Percentiles rank a stretch among this genome's conserved stretches.
These are phyloP conservation scores for Coniella vitis DNA, from an alignment of 2,329 filamentous ascomycete genomes.

Conservation along the genomic window DNA sequence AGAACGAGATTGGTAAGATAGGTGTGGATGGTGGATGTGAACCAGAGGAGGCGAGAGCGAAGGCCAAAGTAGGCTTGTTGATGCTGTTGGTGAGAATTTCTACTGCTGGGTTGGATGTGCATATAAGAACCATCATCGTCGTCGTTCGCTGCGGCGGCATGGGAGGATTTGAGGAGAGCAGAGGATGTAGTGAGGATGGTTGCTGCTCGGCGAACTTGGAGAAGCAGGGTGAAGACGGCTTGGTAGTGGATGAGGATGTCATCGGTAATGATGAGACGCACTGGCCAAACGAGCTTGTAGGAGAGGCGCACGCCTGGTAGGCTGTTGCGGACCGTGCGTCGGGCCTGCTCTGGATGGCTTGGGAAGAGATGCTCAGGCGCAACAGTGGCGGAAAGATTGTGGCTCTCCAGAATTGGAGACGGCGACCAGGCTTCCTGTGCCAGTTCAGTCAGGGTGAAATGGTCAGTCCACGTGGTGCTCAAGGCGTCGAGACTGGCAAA, in stretches of 20 bases:
- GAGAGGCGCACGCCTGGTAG: conserved; percentile 58
- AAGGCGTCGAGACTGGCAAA: conserved; percentile 68
- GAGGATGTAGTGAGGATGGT: conserved; percentile 52
- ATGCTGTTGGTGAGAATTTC: conserved; percentile 31
- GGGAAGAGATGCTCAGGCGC: conserved; percentile 29
- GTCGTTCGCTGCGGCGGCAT: no score
- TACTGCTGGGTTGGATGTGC: no score
- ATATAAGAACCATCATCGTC: no score
- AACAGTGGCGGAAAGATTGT: conserved; percentile 55
- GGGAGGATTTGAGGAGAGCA: conserved; percentile 46
- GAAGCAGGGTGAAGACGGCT: conserved; percentile 63
- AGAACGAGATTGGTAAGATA: conserved; percentile 73
- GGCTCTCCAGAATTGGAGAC: conserved; percentile 42
- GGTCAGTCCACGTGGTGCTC: conserved; percentile 65
- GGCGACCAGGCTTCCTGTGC: conserved; percentile 64
- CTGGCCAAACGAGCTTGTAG: conserved; percentile 61
- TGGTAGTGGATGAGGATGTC: conserved; percentile 62
- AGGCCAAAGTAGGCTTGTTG: conserved; percentile 50
- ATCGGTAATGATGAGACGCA: conserved; percentile 66
- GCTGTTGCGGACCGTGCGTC: conserved; percentile 52
- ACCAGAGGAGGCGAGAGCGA: conserved; percentile 68
- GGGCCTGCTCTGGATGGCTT: conserved; percentile 37
- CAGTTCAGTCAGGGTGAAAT: conserved; percentile 71
- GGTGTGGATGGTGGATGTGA: conserved; percentile 65
- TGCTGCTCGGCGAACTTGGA: conserved; percentile 69